Base-by-base conservation (phyloP, 176 grass and related monocot species). In the Triticum timopheevii region DNA sequence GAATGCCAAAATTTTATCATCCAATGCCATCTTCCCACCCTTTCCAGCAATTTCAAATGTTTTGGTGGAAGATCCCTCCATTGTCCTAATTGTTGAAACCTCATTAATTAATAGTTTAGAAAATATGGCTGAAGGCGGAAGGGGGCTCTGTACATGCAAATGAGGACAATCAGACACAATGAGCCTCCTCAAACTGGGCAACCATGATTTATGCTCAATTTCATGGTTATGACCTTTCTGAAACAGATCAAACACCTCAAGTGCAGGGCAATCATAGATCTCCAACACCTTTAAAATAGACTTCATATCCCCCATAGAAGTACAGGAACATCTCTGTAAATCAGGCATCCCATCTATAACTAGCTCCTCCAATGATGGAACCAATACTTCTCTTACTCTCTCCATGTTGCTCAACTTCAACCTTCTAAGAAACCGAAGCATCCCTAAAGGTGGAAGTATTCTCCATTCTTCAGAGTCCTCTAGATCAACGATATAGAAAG, bases 331-430 rank as follows among this genome's bases (percentile, higher is more conserved):
- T 75, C 2, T 82, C 5, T 82, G 22, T 8, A 91, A 34, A 1
- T 71, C 22, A 25, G 10, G 23, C 76, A 85, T 64, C 7, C 42
- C 0, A 44, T 13, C 1, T 35, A 91, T 3, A 69, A 81, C 6
- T 0, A 91, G 61, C 81, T 85, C 33, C 27, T 85, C 76, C 33
- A 88, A 50, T 7, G 81, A 33, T 23, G 65, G 81, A 82, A 91
- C 8, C 12, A 5, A 62, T 3, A 91, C 2, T 16, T 76, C 17
- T 10, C 0, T 76, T 54, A 84, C 30, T 0, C 38, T 19, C 8
- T 0, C 0, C 33, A 82, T 65, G 13, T 49, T 13, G 0, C 16
- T 23, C 61, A 87, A 8, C 44, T 31, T 22, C 8, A 91, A 10
- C 35, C 65, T 54, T 33, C 2, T 56, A 19, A 91, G 84, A 4